Conservation (phyloP, 129 eudicot genomes). For the Ambrosia artemisiifolia region DNA sequence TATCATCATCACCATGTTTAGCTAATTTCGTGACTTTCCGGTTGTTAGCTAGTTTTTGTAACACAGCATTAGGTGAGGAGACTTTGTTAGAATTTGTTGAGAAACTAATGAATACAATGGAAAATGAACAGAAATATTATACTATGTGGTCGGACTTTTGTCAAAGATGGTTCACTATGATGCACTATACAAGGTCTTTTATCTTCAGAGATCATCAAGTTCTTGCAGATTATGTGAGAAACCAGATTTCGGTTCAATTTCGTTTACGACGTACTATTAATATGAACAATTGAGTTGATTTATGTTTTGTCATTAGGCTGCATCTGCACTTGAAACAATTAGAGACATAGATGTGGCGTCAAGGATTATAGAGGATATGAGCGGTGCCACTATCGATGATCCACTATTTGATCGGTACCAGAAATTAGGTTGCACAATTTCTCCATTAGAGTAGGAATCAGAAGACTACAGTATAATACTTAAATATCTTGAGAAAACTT, state of each 20-base stretch:
- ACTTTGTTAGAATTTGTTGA: slow-evolving; percentile 46
- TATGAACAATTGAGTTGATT: background rate
- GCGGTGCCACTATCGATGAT: slow-evolving; percentile 66
- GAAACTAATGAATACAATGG: slow-evolving; percentile 26
- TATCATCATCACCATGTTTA: background rate
- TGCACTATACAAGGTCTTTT: slow-evolving; percentile 75
- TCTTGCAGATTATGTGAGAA: slow-evolving; percentile 70
- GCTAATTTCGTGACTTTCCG: too few species aligned
- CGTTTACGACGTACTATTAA: background rate
- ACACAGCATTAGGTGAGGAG: slow-evolving; percentile 50
- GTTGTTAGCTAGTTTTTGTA: too few species aligned
- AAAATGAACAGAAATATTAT: slow-evolving; percentile 35
- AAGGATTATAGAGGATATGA: slow-evolving; percentile 71
- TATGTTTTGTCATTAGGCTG: slow-evolving; percentile 44
- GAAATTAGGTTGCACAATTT: slow-evolving; percentile 57
- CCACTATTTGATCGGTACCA: slow-evolving; percentile 63
- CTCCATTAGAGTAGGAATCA: slow-evolving; percentile 52
- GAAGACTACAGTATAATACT: slow-evolving; percentile 75
- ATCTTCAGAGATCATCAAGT: slow-evolving; percentile 49
- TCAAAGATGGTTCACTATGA: slow-evolving; percentile 72
- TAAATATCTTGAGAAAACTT: slow-evolving; percentile 69
- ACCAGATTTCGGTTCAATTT: background rate
- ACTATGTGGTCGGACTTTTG: slow-evolving; percentile 87
- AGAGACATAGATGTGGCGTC: slow-evolving; percentile 77
- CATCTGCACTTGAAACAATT: slow-evolving; percentile 58